Evolutionary conservation across 148 eudicot genomes (phyloP).

Genomic region (Rhododendron williamsianum): DNA sequence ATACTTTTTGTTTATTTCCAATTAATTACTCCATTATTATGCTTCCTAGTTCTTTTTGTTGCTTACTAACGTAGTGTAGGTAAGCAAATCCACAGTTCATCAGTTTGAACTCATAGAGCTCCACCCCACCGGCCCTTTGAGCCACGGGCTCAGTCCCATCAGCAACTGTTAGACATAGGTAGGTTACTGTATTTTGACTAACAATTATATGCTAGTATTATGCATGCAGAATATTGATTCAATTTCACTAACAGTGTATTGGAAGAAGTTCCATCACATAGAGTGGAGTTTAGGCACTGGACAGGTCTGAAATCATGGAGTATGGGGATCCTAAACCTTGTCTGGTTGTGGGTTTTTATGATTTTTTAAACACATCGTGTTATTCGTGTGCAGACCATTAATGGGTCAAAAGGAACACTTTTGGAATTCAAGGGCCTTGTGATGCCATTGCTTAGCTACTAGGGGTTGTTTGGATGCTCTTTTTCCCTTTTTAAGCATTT

Average conservation of each 20-base stretch:
- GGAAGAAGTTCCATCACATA: slow-evolving; percentile 13
- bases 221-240: neutral
- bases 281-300: slow-evolving; percentile 30
- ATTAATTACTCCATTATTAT: slow-evolving; percentile 5
- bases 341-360: slow-evolving; percentile 21
- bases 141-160: slow-evolving; percentile 37
- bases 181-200: slow-evolving; percentile 18
- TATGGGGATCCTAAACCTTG: slow-evolving; percentile 21
- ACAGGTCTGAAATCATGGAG: slow-evolving; percentile 17
- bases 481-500: slow-evolving; percentile 1
- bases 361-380: slow-evolving; percentile 22
- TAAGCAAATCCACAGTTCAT: slow-evolving; percentile 8
- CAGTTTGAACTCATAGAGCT: slow-evolving; percentile 19
- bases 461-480: slow-evolving; percentile 1
- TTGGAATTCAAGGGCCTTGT: slow-evolving; percentile 1
- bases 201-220: slow-evolving; percentile 13
- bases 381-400: slow-evolving; percentile 15
- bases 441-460: slow-evolving; percentile 9
- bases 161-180: slow-evolving; percentile 12
- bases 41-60: neutral
- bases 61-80: neutral
- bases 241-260: slow-evolving; percentile 1
- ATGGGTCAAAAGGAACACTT: slow-evolving; percentile 32
- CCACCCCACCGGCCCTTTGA: slow-evolving; percentile 26
- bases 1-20: slow-evolving; percentile 6